These are phyloP conservation scores for Alisma plantagoaquatica DNA, from an alignment of 106 monocot species.

Conservation along the genomic window DNA sequence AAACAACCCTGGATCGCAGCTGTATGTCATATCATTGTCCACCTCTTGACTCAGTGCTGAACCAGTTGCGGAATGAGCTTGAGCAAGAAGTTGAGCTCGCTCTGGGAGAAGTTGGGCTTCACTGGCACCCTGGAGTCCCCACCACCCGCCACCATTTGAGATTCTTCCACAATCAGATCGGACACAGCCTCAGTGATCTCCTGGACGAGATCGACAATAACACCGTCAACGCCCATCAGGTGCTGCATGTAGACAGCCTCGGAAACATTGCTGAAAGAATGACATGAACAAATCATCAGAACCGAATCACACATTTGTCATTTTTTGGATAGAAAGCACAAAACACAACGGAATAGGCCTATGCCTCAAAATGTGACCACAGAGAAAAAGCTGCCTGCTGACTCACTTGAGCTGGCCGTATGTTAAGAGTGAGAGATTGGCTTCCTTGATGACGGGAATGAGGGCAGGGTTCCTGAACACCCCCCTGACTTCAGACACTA, in stretches of 20 bases:
- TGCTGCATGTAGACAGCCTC: constrained; percentile 86
- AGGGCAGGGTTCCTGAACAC: constrained; percentile 54
- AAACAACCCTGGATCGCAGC: too few species aligned
- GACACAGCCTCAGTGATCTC: constrained; percentile 62
- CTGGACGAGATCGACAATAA: constrained; percentile 72
- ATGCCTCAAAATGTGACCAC: too few species aligned
- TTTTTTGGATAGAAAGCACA: too few species aligned
- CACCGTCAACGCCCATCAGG: constrained; percentile 75
- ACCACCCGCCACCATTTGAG: background rate
- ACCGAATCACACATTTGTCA: too few species aligned
- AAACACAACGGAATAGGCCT: too few species aligned
- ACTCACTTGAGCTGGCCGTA: constrained; percentile 80
- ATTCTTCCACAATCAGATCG: constrained; percentile 15
- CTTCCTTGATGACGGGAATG: constrained; percentile 51
- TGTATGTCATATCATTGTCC: too few species aligned
- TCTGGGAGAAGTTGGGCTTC: constrained; percentile 51
- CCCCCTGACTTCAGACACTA: constrained; percentile 63
- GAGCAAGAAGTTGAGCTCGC: constrained; percentile 57
- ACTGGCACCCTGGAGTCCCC: background rate
- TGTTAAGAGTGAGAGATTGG: constrained; percentile 53
- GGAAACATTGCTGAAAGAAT: constrained; percentile 43
- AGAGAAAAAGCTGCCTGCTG: too few species aligned
- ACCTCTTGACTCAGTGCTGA: constrained; percentile 21
- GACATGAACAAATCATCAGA: too few species aligned
- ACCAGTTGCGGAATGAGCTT: constrained; percentile 71